Evolutionary conservation across 169 alveolate species (phyloP).

Genomic region (Theileria orientalis): DNA sequence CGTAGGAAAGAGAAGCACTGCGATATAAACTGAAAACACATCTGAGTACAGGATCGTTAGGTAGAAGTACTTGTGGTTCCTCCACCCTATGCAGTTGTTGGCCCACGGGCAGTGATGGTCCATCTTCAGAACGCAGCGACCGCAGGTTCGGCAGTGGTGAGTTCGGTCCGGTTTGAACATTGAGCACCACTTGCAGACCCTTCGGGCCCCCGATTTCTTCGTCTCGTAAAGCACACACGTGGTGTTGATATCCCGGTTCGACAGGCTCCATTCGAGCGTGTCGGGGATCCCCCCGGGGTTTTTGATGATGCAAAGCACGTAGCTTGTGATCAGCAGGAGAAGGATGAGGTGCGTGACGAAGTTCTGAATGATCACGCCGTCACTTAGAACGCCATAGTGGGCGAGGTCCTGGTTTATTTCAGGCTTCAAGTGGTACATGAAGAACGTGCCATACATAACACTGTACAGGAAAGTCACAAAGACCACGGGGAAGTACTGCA

Average conservation of each 20-base stretch:
- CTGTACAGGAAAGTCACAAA: conserved; percentile 18
- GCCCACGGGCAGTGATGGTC: conserved; percentile 92
- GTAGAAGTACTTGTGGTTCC: conserved; percentile 83
- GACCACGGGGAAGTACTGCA: conserved; percentile 46
- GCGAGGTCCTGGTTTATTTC: conserved; percentile 24
- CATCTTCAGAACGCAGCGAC: conserved; percentile 84
- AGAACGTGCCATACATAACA: conserved; percentile 19
- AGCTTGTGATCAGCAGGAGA: conserved; percentile 71
- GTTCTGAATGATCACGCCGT: conserved; percentile 39
- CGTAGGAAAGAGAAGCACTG: conserved; percentile 71
- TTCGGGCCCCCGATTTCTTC: conserved; percentile 70
- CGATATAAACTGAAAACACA: conserved; percentile 66
- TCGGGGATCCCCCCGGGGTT: conserved; percentile 84
- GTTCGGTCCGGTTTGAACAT: conserved; percentile 78
- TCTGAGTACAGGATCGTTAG: conserved; percentile 78
- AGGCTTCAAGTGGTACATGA: conserved; percentile 49
- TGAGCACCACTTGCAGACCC: conserved; percentile 78
- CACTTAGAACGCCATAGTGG: conserved; percentile 36
- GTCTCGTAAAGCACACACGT: conserved; percentile 61
- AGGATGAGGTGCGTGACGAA: conserved; percentile 52
- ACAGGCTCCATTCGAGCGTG: conserved; percentile 79
- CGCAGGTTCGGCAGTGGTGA: conserved; percentile 82
- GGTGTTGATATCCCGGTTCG: conserved; percentile 21
- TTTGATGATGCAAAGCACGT: conserved; percentile 75
- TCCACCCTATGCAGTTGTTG: conserved; percentile 86